Evolutionary conservation across 208 protist species (phyloP), one percentile per base, ranked within the genome.

Genomic region (Trypanosoma mega): DNA sequence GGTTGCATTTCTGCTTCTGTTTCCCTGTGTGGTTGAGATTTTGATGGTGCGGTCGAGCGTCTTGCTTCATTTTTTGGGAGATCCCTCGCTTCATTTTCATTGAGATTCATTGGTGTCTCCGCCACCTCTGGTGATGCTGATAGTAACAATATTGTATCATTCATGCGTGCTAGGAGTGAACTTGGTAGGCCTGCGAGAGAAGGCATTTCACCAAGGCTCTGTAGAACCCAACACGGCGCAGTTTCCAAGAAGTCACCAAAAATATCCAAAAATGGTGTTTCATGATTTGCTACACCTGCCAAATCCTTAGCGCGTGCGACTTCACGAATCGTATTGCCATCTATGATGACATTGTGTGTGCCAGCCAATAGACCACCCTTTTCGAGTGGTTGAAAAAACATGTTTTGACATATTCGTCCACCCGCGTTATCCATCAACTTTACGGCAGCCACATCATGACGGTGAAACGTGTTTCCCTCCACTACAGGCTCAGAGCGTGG

Each of bases 401-500:
- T 39, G 12, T 39, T 39, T 39, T 12, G 8, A 12, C 34, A 39
- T 16, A 39, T 6, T 12, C 12, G 6, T 39, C 34, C 34, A 6
- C 12, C 12, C 23, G 39, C 30, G 31, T 72, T 72, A 14, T 2
- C 50, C 18, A 21, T 46, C 39, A 72, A 14, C 34, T 53, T 58
- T 27, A 72, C 56, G 3, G 65, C 65, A 11, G 65, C 65, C 43
- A 57, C 27, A 8, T 37, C 8, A 23, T 72, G 56, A 11, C 16
- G 24, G 37, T 55, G n/a, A 64, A 72, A 72, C 3, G n/a, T 36
- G 43, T 72, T 72, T 18, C 21, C 6, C 27, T 57, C 50, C 29
- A 64, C 50, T 4, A 29, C 45, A 16, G 34, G 49, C 45, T 33
- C 21, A 20, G 46, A 72, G 0, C 27, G 7, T 7, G 49, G 18